phyloP scores from a whole-genome alignment of 495 filamentous ascomycete species.

The Neurospora terricola region DNA sequence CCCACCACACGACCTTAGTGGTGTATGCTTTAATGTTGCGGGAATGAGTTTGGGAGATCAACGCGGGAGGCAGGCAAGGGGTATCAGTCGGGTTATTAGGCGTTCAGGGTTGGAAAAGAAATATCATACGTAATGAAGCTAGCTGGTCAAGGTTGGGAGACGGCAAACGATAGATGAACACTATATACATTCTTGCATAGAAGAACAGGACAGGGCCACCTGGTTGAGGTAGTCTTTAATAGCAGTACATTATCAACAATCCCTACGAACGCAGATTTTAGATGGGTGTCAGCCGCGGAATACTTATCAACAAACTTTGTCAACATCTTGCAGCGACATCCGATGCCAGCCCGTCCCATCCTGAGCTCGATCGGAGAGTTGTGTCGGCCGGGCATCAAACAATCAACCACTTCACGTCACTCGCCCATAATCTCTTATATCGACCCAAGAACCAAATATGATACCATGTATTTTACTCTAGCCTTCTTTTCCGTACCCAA shows the following conservation, averaged over 20 bases:
- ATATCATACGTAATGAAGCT: not conserved
- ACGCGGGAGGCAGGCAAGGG: not conserved
- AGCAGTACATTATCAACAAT: not conserved
- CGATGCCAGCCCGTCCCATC: not conserved
- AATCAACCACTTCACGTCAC: not conserved
- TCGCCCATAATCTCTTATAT: not conserved
- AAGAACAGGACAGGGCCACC: not conserved
- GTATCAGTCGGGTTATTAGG: not conserved
- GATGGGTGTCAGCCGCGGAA: too few relatives aligned
- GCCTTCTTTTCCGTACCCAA: not conserved
- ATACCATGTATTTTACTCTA: not conserved
- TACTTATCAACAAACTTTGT: too few relatives aligned
- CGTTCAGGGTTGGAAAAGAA: not conserved
- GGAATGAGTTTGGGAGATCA: not conserved
- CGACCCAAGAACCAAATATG: not conserved
- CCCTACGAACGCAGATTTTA: not conserved
- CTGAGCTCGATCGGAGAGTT: not conserved
- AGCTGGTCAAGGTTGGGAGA: not conserved
- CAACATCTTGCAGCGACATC: not conserved
- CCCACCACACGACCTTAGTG: not conserved
- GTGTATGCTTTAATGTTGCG: not conserved
- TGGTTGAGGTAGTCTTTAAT: not conserved
- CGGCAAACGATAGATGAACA: not conserved
- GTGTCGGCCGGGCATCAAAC: not conserved
- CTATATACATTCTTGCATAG: not conserved